Percentiles rank a stretch among this genome's conserved stretches.
Conservation (phyloP, 257 asterid species). For the Phtheirospermum japonicum region DNA sequence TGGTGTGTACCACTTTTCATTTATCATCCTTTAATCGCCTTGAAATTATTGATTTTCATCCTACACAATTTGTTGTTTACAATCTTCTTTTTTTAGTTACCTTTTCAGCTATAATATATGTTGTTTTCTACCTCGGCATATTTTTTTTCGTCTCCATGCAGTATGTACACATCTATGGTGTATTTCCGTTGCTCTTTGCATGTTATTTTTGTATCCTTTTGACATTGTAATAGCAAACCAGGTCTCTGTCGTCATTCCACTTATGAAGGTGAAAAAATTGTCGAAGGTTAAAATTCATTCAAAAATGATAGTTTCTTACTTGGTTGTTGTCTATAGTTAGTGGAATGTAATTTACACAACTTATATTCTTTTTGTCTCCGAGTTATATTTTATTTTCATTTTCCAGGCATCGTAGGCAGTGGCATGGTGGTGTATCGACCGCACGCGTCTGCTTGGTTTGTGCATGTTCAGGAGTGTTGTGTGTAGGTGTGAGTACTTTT, state of each 20-base stretch:
- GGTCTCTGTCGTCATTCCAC: constrained; percentile 77
- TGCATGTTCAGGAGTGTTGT: too few species aligned
- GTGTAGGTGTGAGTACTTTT: too few species aligned
- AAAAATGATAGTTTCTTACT: background rate
- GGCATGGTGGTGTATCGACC: too few species aligned
- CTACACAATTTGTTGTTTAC: constrained; percentile 9
- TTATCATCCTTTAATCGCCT: background rate
- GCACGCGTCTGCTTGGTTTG: too few species aligned
- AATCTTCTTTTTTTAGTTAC: constrained; percentile 41
- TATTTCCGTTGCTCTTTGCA: constrained; percentile 75
- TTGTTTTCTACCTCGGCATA: constrained; percentile 80
- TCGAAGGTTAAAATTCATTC: constrained; percentile 56
- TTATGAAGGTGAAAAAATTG: constrained; percentile 70
- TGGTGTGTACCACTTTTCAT: constrained; percentile 40
- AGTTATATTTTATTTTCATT: constrained; percentile 96
- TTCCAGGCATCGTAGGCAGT: constrained; percentile 97
- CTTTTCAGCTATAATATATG: constrained; percentile 76
- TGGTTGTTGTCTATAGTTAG: background rate
- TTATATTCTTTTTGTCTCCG: constrained; percentile 28
- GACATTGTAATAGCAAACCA: constrained; percentile 80
- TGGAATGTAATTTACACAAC: constrained; percentile 20
- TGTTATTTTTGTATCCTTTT: constrained; percentile 65
- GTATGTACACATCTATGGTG: constrained; percentile 90
- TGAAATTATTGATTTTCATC: background rate
- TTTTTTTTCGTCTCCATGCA: constrained; percentile 74